Conservation (phyloP, 176 grass and related monocot genomes). For the Metroxylon sagu region DNA sequence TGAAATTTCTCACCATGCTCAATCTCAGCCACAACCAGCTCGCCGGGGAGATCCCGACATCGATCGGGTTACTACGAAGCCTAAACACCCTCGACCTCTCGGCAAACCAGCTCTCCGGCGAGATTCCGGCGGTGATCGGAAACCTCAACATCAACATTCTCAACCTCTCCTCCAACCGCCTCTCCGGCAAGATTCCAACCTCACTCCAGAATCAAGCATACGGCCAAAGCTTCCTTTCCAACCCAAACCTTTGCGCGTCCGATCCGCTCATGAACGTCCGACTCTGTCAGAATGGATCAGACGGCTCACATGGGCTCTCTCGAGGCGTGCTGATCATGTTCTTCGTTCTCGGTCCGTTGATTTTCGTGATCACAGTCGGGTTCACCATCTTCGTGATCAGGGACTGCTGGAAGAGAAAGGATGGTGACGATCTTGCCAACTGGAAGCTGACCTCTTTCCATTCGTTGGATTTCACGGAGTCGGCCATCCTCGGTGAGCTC, state of each 20-base stretch:
- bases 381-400: constrained; percentile 30
- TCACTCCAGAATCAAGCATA: constrained; percentile 27
- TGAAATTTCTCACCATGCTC: constrained; percentile 21
- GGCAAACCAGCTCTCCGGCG: constrained; percentile 55
- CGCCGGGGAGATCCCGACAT: constrained; percentile 43
- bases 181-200: constrained; percentile 47
- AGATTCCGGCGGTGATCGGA: constrained; percentile 37
- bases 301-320: constrained; percentile 26
- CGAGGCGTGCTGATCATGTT: constrained; percentile 37
- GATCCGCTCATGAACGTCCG: constrained; percentile 26
- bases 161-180: constrained; percentile 79
- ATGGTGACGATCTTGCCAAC: constrained; percentile 7
- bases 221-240: constrained; percentile 55
- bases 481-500: constrained; percentile 32
- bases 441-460: constrained; percentile 87
- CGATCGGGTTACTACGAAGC: constrained; percentile 29
- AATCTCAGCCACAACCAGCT: constrained; percentile 50
- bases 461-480: constrained; percentile 38
- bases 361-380: constrained; percentile 24
- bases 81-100: constrained; percentile 66
- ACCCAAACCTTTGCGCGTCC: constrained; percentile 53
- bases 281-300: constrained; percentile 9
- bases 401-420: constrained; percentile 28
- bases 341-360: constrained; percentile 23
- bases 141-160: constrained; percentile 24